Evolutionary conservation across 2,329 filamentous ascomycete genomes (phyloP).

Genomic region (Fusarium papillatum): DNA sequence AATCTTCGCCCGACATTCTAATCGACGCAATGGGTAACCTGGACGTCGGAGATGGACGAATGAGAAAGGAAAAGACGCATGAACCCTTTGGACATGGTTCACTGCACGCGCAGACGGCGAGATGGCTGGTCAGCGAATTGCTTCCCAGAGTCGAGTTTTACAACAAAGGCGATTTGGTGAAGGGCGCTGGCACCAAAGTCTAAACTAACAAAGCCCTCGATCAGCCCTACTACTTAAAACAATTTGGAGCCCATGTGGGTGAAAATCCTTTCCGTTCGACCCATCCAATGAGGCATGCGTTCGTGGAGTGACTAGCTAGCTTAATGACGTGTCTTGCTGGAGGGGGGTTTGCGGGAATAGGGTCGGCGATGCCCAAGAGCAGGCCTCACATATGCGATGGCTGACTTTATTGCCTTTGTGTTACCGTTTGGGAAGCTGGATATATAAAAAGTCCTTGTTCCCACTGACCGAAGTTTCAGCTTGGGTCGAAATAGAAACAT

Average conservation of each 20-base stretch:
- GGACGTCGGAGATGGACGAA: slow-evolving; percentile 39
- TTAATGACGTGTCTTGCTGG: slow-evolving; percentile 25
- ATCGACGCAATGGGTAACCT: slow-evolving; percentile 48
- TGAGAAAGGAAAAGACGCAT: slow-evolving; percentile 59
- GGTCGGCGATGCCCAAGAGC: background rate
- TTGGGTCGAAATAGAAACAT: background rate
- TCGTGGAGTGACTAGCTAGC: slow-evolving; percentile 13
- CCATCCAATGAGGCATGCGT: slow-evolving; percentile 11
- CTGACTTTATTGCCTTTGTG: background rate
- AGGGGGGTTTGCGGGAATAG: background rate
- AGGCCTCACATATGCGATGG: slow-evolving; percentile 15
- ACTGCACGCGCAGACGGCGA: slow-evolving; percentile 69
- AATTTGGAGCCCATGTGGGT: background rate
- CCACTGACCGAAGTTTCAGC: background rate
- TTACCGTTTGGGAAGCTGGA: background rate
- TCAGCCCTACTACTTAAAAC: background rate
- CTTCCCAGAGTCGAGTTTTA: slow-evolving; percentile 64
- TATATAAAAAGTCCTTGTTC: background rate
- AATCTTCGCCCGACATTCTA: slow-evolving; percentile 31
- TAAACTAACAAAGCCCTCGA: slow-evolving; percentile 3
- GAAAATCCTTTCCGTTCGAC: background rate
- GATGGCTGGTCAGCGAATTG: slow-evolving; percentile 69
- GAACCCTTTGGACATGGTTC: slow-evolving; percentile 70
- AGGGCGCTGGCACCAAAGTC: slow-evolving; percentile 55
- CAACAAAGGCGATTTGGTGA: slow-evolving; percentile 63